Evolutionary conservation across 495 filamentous ascomycete genomes (phyloP), one percentile per base, ranked within the genome.

Genomic region (Lasiosphaeria ovina): DNA sequence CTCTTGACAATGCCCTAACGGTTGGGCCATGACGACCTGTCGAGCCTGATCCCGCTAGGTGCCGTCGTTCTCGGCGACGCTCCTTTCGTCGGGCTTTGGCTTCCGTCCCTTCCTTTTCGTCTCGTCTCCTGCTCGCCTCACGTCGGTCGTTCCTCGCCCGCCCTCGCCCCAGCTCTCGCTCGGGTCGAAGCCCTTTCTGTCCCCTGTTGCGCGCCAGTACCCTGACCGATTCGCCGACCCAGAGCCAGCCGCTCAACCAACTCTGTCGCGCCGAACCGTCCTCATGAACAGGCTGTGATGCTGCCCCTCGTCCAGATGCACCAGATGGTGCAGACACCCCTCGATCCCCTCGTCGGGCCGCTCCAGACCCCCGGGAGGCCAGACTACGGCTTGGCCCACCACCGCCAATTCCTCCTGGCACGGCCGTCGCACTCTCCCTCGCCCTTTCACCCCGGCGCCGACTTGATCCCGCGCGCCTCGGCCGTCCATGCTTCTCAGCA

Each of bases 291-390:
- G 56, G 54, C 54, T 66, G 62, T 70, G 51, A 80, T 80, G 77
- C 66, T 77, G 51, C 75, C 77, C 52, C 71, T 76, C 61, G 65
- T 79, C 52, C 77, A 79, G 59, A 73, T 72, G 74, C 78, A 79
- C 78, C 78, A 70, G 55, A 73, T 74, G 78, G 78, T 80, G 78
- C 77, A 69, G 49, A 68, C 70, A 12, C 72, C 69, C 51, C 67
- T 77, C 61, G 74, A 78, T 54, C 61, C 68, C 24, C 65, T 69
- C 24, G 24, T 24, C 14, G 63, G 68, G 45, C 64, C 68, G 35
- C 64, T 68, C 49, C 70, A 72, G 40, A 56, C 60, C 44, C 65
- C 74, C 50, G 63, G 65, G 35, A 73, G 65, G 57, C 68, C 66
- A 38, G 70, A 70, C 55, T 74, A 69, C 61, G 45, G 65, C 48